phyloP scores from a whole-genome alignment of 768 basidiomycete species.

The Lactifluus pinguis region DNA sequence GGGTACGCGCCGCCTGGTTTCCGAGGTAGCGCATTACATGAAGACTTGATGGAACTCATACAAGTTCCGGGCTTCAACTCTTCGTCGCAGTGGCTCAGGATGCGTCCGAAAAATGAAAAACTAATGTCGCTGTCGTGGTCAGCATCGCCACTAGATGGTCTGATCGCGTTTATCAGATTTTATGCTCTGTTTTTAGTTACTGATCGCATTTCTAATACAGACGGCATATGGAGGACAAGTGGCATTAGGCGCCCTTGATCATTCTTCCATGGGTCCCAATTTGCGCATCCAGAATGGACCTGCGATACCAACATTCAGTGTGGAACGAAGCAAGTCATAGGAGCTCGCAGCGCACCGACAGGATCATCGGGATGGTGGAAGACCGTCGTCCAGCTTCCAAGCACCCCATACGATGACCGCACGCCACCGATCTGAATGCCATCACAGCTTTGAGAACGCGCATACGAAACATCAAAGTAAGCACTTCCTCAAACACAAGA shows the following conservation, averaged over 20 bases:
- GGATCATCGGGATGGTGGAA: constrained; percentile 40
- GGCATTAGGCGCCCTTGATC: not conserved
- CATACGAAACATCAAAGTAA: not conserved
- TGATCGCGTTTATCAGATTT: not conserved
- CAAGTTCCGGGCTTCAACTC: no score
- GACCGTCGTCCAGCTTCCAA: constrained; percentile 46
- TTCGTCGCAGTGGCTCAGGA: no score
- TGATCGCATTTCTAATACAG: not conserved
- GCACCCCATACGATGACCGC: constrained; percentile 48
- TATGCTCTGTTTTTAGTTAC: not conserved
- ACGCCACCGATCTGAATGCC: constrained; percentile 54
- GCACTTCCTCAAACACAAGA: not conserved
- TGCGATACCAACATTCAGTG: constrained; percentile 1
- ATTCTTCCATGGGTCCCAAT: not conserved
- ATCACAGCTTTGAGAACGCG: constrained; percentile 37
- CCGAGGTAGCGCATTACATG: no score
- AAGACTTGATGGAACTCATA: no score
- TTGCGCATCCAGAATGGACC: constrained; percentile 28
- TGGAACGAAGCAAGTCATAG: not conserved
- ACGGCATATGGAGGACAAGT: not conserved
- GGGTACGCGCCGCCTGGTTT: no score
- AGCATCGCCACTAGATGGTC: not conserved
- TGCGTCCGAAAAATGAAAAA: no score
- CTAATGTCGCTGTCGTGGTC: no score
- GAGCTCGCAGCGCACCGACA: constrained; percentile 30